Evolutionary conservation across 345 rosid species (phyloP), one percentile per base, ranked within the genome.

Genomic region (Citrus maxima): DNA sequence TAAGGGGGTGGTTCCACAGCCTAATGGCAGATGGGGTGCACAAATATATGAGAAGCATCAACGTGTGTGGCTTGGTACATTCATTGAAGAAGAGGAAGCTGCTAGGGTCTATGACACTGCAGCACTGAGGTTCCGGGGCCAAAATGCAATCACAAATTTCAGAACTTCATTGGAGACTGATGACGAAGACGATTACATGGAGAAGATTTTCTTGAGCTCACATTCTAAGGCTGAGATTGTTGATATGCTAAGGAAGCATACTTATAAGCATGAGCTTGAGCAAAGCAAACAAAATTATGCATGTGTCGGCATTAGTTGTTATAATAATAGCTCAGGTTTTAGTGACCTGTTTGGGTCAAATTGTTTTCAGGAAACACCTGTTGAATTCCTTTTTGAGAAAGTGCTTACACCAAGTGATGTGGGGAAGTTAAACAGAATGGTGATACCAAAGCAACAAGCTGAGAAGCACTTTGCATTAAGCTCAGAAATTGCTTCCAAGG

Each of bases 31-130:
- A 28, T 89, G 92, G 92, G 92, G 92, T 2, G 90, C 90, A 28
- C 90, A 89, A 32, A 89, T 89, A 72, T 89, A 89, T 61, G 89
- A 87, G 82, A 89, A 87, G 83, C 92, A 89, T 81, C 90, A 83
- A 70, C 84, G 92, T 12, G 85, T 89, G 58, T 89, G 92, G 92
- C 75, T 89, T 24, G 92, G 92, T 27, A 89, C 92, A 55, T 89
- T 89, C 81, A 84, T 75, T 46, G 84, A 82, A 13, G 90, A 89
- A 84, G 89, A 84, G 34, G 89, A 88, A 61, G 93, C 93, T 18
- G 93, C 93, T 2, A 80, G 81, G 56, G 86, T 84, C 74, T 89
- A 89, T 32, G 90, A 88, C 70, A 78, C 84, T 34, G 90, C 90
- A 32, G 93, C 90, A 3, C 84, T 46, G 37, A 78, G 88, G 61